Conservation (phyloP, 352 stramenopile species). For the Blastocystis hominis region DNA sequence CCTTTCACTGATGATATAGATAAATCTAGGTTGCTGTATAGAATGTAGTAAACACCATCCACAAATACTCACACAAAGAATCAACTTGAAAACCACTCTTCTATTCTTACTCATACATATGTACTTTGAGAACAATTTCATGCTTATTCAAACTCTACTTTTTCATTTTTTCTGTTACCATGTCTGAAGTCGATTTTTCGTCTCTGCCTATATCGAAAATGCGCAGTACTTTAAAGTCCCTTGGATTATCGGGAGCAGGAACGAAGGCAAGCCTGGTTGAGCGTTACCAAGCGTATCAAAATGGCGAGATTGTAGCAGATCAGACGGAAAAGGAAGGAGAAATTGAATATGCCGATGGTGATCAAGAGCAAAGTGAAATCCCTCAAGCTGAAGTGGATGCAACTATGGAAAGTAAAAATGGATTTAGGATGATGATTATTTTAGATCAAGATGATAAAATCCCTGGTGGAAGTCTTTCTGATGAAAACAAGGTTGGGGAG, state of each 20-base stretch:
- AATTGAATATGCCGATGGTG: neutral
- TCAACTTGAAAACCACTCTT: too few species aligned
- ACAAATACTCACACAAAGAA: too few species aligned
- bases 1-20: neutral
- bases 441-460: neutral
- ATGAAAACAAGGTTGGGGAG: neutral
- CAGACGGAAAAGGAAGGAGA: neutral
- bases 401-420: too few species aligned
- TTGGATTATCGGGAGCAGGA: slow-evolving; percentile 32
- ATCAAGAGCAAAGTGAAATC: neutral
- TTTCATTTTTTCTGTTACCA: neutral
- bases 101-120: too few species aligned
- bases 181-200: slow-evolving; percentile 32
- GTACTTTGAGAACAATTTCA: too few species aligned
- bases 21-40: too few species aligned
- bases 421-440: too few species aligned
- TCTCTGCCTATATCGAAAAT: slow-evolving; percentile 51
- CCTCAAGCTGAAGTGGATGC: neutral
- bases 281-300: slow-evolving; percentile 2
- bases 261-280: slow-evolving; percentile 36
- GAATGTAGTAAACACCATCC: too few species aligned
- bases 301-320: neutral
- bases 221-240: neutral
- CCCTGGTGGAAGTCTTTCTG: neutral
- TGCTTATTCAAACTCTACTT: too few species aligned